A percentile compares a stretch with the other conserved stretches of the same genome.
These are phyloP conservation scores for Rubus parviflorus DNA, from an alignment of 306 rosid genomes.

Conservation along the genomic window DNA sequence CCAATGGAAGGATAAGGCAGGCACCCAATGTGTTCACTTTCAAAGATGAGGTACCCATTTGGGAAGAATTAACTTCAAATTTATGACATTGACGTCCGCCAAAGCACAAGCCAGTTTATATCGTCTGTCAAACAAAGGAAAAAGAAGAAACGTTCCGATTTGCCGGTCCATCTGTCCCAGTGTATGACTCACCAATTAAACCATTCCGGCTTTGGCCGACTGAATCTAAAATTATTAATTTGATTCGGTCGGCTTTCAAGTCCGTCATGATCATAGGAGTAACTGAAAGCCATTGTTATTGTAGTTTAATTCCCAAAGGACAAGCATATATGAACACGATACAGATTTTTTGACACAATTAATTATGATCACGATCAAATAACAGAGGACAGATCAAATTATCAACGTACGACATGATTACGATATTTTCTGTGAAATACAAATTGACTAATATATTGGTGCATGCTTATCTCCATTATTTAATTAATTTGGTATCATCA, in stretches of 20 bases:
- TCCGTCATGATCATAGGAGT: background rate
- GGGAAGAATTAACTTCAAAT: no score
- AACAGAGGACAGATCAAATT: background rate
- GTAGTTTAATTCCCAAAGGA: background rate
- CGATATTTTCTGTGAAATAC: background rate
- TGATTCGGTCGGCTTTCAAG: slow-evolving; percentile 1
- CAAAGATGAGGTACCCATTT: no score
- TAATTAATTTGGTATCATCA: background rate
- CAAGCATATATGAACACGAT: background rate
- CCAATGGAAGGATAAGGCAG: no score
- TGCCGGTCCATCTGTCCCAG: background rate
- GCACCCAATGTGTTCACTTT: no score
- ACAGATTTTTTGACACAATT: no score
- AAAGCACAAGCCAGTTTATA: background rate
- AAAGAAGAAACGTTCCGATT: no score
- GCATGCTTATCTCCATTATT: background rate
- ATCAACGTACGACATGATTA: background rate
- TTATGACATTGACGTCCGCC: background rate
- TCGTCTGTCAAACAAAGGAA: background rate
- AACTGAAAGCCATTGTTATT: background rate
- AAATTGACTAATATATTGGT: background rate
- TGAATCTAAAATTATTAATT: background rate
- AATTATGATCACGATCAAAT: background rate
- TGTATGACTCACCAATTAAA: background rate
- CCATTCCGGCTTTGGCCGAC: background rate